These are phyloP conservation scores for Suillus hirtellus DNA, from an alignment of 768 basidiomycete species.

Conservation along the genomic window DNA sequence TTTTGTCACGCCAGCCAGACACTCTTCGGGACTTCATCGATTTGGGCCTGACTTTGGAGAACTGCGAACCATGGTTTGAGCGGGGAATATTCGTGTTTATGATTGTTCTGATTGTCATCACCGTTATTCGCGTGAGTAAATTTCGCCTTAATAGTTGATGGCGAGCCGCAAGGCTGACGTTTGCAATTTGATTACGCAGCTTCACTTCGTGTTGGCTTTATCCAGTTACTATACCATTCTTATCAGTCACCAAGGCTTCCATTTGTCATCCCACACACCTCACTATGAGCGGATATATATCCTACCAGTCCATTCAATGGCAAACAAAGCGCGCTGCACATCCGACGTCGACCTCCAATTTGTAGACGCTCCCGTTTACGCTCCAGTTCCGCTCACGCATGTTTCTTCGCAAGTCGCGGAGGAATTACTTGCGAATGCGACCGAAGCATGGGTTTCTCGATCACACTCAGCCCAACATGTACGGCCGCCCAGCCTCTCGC, in stretches of 20 bases:
- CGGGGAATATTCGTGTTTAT: slow-evolving; percentile 60
- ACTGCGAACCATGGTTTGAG: slow-evolving; percentile 80
- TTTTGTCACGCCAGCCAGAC: slow-evolving; percentile 73
- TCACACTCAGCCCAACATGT: neutral
- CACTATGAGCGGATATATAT: slow-evolving; percentile 60
- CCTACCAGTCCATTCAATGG: slow-evolving; percentile 39
- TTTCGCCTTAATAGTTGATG: neutral
- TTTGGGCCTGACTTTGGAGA: slow-evolving; percentile 73
- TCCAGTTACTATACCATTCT: slow-evolving; percentile 64
- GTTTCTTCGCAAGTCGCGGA: slow-evolving; percentile 54
- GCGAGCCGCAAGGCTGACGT: slow-evolving; percentile 2
- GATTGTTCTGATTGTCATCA: slow-evolving; percentile 57
- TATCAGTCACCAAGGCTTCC: slow-evolving; percentile 39
- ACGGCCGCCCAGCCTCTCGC: neutral
- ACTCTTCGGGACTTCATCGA: slow-evolving; percentile 69
- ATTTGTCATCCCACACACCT: slow-evolving; percentile 20
- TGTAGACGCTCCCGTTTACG: slow-evolving; percentile 48
- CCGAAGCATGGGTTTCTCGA: slow-evolving; percentile 62
- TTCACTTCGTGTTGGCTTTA: slow-evolving; percentile 76
- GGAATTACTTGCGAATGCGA: slow-evolving; percentile 52
- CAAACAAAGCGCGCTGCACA: slow-evolving; percentile 12
- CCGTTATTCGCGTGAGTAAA: slow-evolving; percentile 63
- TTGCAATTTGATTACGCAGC: slow-evolving; percentile 35
- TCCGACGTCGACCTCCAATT: slow-evolving; percentile 8
- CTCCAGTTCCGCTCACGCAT: slow-evolving; percentile 61